Conservation (phyloP, 345 rosid species). For the Lumnitzera littorea region DNA sequence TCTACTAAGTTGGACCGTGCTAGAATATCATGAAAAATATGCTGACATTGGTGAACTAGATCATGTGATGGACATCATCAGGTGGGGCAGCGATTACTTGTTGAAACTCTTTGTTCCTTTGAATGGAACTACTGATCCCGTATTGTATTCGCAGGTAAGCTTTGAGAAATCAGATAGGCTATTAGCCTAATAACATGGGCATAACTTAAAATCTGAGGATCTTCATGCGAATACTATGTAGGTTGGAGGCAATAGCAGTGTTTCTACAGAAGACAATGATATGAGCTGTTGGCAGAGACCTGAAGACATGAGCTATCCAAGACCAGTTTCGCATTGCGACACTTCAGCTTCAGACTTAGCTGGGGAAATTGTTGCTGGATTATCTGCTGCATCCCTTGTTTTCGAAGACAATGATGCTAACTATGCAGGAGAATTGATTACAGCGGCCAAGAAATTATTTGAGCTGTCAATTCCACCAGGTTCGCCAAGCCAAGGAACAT, state of each 20-base stretch:
- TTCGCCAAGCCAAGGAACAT: conserved; percentile 17
- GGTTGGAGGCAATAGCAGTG: conserved; percentile 40
- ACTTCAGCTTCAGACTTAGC: conserved; percentile 41
- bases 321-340: conserved; percentile 38
- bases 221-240: conserved; percentile 8
- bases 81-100: conserved; percentile 55
- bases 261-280: conserved; percentile 21
- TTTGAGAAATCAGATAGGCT: not conserved
- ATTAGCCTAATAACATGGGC: too few species aligned
- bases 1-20: conserved; percentile 57
- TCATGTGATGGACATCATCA: conserved; percentile 51
- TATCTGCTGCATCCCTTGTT: conserved; percentile 53
- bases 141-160: conserved; percentile 54
- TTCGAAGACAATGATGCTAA: conserved; percentile 28
- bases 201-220: not conserved
- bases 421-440: conserved; percentile 23
- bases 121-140: conserved; percentile 19
- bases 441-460: conserved; percentile 30
- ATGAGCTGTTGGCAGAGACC: conserved; percentile 63
- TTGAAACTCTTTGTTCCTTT: conserved; percentile 35
- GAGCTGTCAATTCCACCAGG: conserved; percentile 20
- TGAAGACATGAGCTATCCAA: conserved; percentile 46
- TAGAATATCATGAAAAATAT: conserved; percentile 51
- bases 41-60: conserved; percentile 42
- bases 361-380: conserved; percentile 47